phyloP scores from a whole-genome alignment of 169 alveolate species.

The Cryptosporidium ryanae region DNA sequence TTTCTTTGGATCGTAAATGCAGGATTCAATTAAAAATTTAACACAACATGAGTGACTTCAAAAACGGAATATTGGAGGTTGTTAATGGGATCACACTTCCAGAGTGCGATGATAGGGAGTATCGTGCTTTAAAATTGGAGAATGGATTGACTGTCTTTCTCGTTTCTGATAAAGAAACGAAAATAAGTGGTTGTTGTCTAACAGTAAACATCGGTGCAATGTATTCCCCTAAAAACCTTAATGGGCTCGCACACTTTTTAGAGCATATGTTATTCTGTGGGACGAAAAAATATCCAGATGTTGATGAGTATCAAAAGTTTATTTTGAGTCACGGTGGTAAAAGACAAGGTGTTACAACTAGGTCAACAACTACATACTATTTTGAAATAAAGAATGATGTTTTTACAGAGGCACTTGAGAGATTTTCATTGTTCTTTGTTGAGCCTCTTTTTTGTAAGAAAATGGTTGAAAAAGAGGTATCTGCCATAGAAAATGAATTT shows the following conservation, averaged over 20 bases:
- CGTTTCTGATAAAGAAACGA: constrained; percentile 66
- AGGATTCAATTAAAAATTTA: background rate
- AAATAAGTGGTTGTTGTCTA: constrained; percentile 64
- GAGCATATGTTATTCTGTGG: constrained; percentile 91
- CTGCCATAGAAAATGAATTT: constrained; percentile 85
- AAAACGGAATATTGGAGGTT: background rate
- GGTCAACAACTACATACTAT: constrained; percentile 85
- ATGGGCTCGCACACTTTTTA: constrained; percentile 89
- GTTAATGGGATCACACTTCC: constrained; percentile 27
- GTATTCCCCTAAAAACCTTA: constrained; percentile 85
- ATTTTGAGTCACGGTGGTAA: constrained; percentile 83
- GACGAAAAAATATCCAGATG: constrained; percentile 87
- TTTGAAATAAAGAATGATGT: constrained; percentile 81
- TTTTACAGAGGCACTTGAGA: constrained; percentile 81
- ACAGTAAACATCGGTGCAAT: constrained; percentile 85
- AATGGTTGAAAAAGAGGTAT: constrained; percentile 83
- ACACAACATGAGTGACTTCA: background rate
- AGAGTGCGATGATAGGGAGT: constrained; percentile 49
- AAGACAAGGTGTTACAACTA: constrained; percentile 83
- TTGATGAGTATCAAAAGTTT: constrained; percentile 77
- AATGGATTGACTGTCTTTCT: constrained; percentile 58
- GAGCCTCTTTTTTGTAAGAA: constrained; percentile 81
- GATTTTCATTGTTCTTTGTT: constrained; percentile 83
- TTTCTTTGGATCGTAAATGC: background rate
- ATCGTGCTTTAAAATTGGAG: constrained; percentile 28